These are phyloP conservation scores for Populus euphratica DNA, from an alignment of 345 rosid genomes.

Conservation along the genomic window DNA sequence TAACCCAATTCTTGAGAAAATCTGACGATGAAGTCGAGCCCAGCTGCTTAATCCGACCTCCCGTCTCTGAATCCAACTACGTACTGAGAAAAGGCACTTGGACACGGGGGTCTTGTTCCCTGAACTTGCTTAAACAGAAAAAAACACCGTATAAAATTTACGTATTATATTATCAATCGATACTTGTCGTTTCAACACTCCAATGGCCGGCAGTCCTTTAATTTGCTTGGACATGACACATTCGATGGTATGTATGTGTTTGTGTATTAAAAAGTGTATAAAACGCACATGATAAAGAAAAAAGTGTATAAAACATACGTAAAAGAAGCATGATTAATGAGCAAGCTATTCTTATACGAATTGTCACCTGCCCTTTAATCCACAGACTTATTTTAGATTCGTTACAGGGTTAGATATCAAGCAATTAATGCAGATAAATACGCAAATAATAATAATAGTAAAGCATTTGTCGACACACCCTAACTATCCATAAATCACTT, in stretches of 20 bases:
- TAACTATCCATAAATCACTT: no score
- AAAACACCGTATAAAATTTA: not conserved
- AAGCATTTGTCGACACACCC: no score
- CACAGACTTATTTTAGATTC: not conserved
- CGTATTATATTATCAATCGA: not conserved
- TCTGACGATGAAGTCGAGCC: no score
- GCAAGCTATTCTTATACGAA: not conserved
- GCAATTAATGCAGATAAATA: not conserved
- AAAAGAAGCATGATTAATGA: not conserved
- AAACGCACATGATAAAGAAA: not conserved
- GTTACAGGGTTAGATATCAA: not conserved
- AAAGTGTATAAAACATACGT: not conserved
- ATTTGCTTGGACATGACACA: constrained; percentile 11
- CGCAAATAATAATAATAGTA: no score
- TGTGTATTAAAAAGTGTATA: not conserved
- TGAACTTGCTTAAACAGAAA: not conserved
- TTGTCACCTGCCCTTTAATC: not conserved
- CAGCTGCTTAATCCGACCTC: no score
- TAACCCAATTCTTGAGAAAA: not conserved
- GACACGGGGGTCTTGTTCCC: not conserved
- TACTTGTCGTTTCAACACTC: not conserved
- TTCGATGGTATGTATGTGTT: not conserved
- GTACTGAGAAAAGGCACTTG: no score
- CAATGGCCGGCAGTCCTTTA: not conserved
- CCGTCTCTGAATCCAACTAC: no score